Evolutionary conservation across 805 yeast species (phyloP).

Genomic region (Metschnikowia noctiluminum): DNA sequence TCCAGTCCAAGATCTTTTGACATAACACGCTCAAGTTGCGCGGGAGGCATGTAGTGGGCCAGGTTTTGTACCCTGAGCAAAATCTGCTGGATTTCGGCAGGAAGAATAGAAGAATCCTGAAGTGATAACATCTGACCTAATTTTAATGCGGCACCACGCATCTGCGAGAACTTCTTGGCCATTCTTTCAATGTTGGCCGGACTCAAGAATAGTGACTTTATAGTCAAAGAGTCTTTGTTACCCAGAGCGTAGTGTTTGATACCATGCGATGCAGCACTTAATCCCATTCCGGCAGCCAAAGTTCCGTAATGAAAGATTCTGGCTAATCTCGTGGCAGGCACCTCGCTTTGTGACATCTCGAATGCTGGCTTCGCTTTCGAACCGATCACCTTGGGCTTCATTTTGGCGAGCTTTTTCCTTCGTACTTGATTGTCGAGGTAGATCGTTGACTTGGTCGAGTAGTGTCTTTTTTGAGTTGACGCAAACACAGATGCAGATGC

Average conservation of each 20-base stretch:
- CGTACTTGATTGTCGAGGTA: constrained; percentile 12
- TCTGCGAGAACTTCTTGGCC: constrained; percentile 82
- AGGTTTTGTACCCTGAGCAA: constrained; percentile 83
- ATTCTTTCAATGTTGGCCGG: constrained; percentile 83
- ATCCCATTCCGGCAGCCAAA: constrained; percentile 86
- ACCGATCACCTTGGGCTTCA: constrained; percentile 19
- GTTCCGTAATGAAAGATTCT: constrained; percentile 91
- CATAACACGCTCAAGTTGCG: constrained; percentile 79
- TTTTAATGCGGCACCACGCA: constrained; percentile 99
- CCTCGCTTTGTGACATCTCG: constrained; percentile 60
- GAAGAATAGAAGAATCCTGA: constrained; percentile 83
- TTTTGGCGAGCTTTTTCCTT: constrained; percentile 10
- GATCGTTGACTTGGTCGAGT: constrained; percentile 12
- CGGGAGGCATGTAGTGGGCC: constrained; percentile 95
- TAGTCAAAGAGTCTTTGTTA: constrained; percentile 39
- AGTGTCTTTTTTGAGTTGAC: constrained; percentile 4
- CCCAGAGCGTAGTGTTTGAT: constrained; percentile 63
- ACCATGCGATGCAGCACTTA: constrained; percentile 79
- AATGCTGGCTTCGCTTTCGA: constrained; percentile 24
- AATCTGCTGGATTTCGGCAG: constrained; percentile 78
- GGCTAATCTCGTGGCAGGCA: constrained; percentile 84
- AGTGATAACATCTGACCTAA: constrained; percentile 96
- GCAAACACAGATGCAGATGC: background rate
- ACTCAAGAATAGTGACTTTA: constrained; percentile 63
- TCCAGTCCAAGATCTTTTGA: constrained; percentile 66